Conservation (phyloP, 2,329 filamentous ascomycete species). For the Cryphonectria parasitica region DNA sequence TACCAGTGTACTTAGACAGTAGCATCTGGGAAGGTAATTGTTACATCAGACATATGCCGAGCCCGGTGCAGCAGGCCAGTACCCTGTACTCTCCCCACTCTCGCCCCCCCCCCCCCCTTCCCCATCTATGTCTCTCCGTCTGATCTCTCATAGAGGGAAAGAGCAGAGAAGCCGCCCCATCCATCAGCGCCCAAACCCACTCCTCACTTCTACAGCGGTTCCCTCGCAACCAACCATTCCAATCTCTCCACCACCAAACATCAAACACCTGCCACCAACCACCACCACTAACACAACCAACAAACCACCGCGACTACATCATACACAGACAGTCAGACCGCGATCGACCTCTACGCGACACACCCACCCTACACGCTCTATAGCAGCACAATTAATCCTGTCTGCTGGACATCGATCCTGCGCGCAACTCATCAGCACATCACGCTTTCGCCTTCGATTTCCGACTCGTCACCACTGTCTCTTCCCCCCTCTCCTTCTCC, state of each 20-base stretch:
- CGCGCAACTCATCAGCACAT: neutral
- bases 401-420: neutral
- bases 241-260: conserved; percentile 12
- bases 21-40: neutral
- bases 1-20: too few relatives aligned
- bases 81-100: neutral
- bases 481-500: neutral
- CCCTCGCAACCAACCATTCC: conserved; percentile 18
- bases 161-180: neutral
- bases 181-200: neutral
- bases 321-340: neutral
- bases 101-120: neutral
- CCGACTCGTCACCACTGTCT: neutral
- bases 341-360: neutral
- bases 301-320: neutral
- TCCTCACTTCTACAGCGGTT: conserved; percentile 1
- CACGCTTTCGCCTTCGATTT: neutral
- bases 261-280: conserved; percentile 9
- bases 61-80: neutral
- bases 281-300: neutral
- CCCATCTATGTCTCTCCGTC: neutral
- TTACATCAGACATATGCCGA: neutral
- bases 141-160: neutral
- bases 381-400: neutral
- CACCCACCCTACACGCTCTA: neutral